Evolutionary conservation across 352 stramenopile species (phyloP).

Genomic region (Phytophthora foliorum): DNA sequence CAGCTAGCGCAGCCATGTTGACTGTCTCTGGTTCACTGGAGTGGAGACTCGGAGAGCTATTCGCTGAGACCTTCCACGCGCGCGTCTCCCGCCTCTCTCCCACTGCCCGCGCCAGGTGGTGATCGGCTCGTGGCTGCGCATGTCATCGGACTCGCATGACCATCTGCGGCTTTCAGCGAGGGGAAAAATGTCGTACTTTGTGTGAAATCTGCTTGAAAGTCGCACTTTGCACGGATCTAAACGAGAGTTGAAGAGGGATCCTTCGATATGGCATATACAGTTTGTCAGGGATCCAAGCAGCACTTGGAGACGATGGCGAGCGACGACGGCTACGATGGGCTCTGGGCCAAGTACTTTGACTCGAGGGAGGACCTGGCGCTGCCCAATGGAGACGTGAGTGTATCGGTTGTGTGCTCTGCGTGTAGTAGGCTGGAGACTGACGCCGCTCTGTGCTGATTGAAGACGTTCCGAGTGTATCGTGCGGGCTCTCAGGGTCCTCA

Average conservation of each 20-base stretch:
- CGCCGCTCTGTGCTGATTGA: neutral
- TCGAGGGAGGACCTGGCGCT: constrained; percentile 67
- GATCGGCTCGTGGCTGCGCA: neutral
- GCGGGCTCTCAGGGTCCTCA: constrained; percentile 74
- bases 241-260: neutral
- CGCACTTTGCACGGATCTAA: constrained; percentile 3
- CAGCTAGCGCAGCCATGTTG: constrained; percentile 24
- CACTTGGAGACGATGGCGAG: constrained; percentile 3
- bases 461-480: constrained; percentile 87
- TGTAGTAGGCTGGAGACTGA: constrained; percentile 6
- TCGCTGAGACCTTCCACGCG: constrained; percentile 25
- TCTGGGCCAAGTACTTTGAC: constrained; percentile 86
- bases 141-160: no score
- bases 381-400: constrained; percentile 69
- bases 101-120: constrained; percentile 22
- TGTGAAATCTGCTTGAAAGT: no score
- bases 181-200: neutral
- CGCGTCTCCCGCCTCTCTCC: constrained; percentile 16
- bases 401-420: neutral
- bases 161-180: constrained; percentile 10
- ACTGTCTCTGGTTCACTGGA: neutral
- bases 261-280: neutral
- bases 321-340: constrained; percentile 41
- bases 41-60: neutral
- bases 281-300: neutral